Base-by-base conservation (phyloP, 805 yeast genomes). In the Crinitomyces ghanaensis region DNA sequence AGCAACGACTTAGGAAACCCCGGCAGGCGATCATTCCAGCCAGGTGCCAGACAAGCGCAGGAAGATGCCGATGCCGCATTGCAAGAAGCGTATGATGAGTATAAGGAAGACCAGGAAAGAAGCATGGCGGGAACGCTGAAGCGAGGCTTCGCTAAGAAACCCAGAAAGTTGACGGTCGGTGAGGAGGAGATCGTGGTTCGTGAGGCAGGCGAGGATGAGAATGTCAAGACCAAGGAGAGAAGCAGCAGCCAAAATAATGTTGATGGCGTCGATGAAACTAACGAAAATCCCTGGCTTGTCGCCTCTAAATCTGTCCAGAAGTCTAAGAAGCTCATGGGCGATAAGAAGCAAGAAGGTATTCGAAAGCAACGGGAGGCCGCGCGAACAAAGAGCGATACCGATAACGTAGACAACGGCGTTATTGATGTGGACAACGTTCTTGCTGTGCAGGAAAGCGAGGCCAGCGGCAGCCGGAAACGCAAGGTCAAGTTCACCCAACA, bases 1-100 rank as follows among this genome's bases (percentile, higher is more conserved):
- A 74, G 14, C n/a, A n/a, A n/a, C 73, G 72, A 43, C 57, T 65
- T 28, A 40, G 42, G 24, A 23, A 84, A 83, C 51, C 66, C 68
- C 40, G 97, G 97, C 26, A 74, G 95, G 60, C 67, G 94, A 55
- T 63, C 73, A 9, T 85, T 82, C 49, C 72, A 86, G 3, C 91
- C 94, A 4, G 60, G 64, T 8, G 69, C 73, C 3, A 50, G 60
- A 7, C 57, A 57, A n/a, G 51, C 60, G 24, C 58, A 62, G 25
- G 35, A 36, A 8, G 47, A 34, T 7, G 41, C 37, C 4, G 31
- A 31, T 4, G 49, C 44, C 8, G 49, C 41, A 16, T 29, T 42
- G 20, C 47, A 44, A 14, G 38, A 31, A 11, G 57, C 55, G 2
- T 58, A 50, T 12, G 47, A 48, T 25, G 56, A 38, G 21, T 40